A percentile compares a stretch with the other conserved stretches of the same genome.
Evolutionary conservation across 2,329 filamentous ascomycete species (phyloP).

Genomic region (Neodidymelliopsis sp.): DNA sequence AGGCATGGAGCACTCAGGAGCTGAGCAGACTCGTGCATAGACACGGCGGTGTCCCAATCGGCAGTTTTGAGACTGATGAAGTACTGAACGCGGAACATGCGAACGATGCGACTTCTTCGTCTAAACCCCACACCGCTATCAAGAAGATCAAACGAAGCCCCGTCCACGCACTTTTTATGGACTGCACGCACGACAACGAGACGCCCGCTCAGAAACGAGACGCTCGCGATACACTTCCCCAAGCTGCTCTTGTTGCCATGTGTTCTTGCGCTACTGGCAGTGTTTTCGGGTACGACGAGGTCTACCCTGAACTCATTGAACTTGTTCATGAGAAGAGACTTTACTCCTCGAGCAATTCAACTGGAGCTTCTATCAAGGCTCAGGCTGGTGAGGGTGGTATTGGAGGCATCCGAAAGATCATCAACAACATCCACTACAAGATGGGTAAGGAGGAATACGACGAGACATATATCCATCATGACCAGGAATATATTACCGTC

Average conservation of each 20-base stretch:
- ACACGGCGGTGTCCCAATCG: slow-evolving; percentile 92
- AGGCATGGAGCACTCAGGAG: slow-evolving; percentile 94
- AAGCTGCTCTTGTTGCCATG: slow-evolving; percentile 93
- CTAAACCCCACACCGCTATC: slow-evolving; percentile 66
- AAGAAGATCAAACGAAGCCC: slow-evolving; percentile 85
- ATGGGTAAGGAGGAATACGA: slow-evolving; percentile 97
- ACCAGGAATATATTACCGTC: slow-evolving; percentile 94
- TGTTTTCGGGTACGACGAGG: slow-evolving; percentile 97
- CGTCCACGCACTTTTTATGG: slow-evolving; percentile 96
- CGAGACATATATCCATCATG: slow-evolving; percentile 96
- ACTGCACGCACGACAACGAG: slow-evolving; percentile 99
- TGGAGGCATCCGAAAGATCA: slow-evolving; percentile 85
- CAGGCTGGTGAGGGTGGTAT: slow-evolving; percentile 83
- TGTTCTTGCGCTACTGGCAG: slow-evolving; percentile 93
- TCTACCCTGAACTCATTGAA: slow-evolving; percentile 93
- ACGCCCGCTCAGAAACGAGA: slow-evolving; percentile 94
- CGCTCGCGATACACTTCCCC: slow-evolving; percentile 90
- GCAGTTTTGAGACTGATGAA: slow-evolving; percentile 95
- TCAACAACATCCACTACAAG: slow-evolving; percentile 92
- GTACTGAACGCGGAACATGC: slow-evolving; percentile 68
- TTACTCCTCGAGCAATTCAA: slow-evolving; percentile 81
- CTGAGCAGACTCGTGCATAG: slow-evolving; percentile 91
- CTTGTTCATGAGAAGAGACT: slow-evolving; percentile 86
- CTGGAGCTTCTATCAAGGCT: slow-evolving; percentile 63
- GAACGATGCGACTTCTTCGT: slow-evolving; percentile 24